phyloP scores from a whole-genome alignment of 2,329 filamentous ascomycete species.

The Pestalotiopsis sp. region DNA sequence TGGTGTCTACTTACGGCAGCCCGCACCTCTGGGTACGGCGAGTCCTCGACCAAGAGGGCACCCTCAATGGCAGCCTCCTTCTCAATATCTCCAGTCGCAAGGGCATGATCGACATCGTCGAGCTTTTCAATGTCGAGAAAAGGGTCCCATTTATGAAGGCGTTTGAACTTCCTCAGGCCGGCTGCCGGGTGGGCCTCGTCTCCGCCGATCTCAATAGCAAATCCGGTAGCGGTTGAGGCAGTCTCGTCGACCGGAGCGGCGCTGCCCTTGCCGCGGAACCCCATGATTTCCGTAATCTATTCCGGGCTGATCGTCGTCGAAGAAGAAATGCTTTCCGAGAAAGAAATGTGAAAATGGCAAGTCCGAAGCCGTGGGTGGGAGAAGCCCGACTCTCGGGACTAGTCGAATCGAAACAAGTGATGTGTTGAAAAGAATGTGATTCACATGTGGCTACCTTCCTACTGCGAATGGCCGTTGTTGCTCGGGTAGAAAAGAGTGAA shows the following conservation, averaged over 20 bases:
- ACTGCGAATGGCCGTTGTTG: background rate
- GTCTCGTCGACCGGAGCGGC: background rate
- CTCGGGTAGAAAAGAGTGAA: background rate
- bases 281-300: background rate
- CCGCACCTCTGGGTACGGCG: constrained; percentile 67
- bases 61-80: constrained; percentile 58
- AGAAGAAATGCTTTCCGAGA: background rate
- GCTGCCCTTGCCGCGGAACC: constrained; percentile 4
- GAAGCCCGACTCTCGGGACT: background rate
- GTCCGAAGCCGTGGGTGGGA: background rate
- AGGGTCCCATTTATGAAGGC: constrained; percentile 63
- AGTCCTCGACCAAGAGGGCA: constrained; percentile 62
- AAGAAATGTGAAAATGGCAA: background rate
- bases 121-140: constrained; percentile 64
- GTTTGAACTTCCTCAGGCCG: constrained; percentile 54
- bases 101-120: constrained; percentile 59
- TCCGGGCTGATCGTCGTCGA: background rate
- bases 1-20: constrained; percentile 48
- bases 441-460: background rate
- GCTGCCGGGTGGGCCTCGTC: background rate
- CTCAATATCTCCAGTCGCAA: constrained; percentile 54
- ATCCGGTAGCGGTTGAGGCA: background rate
- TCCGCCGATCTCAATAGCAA: constrained; percentile 5
- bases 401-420: background rate
- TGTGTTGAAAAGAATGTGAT: background rate